Percentiles rank a stretch among this genome's conserved stretches.
Conservation (phyloP, 176 grass and related monocot genomes). For the Miscanthus lutarioriparius region DNA sequence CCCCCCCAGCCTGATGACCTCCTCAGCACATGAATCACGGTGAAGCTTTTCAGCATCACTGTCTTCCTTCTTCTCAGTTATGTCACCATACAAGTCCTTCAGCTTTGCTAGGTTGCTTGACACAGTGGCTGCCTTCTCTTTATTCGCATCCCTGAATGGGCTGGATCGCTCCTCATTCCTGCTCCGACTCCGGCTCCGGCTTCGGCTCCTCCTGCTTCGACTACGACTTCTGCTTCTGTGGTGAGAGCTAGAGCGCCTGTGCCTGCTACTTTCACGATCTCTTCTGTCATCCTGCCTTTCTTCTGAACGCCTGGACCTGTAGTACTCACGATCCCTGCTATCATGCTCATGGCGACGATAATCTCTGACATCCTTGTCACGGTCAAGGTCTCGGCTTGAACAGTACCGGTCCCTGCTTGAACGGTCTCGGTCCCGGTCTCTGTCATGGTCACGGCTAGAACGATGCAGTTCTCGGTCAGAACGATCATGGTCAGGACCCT, state of each 20-base stretch:
- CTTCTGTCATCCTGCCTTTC: constrained; percentile 42
- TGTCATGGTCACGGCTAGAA: constrained; percentile 7
- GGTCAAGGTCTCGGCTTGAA: constrained; percentile 7
- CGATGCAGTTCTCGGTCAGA: constrained; percentile 26
- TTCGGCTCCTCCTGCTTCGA: constrained; percentile 30
- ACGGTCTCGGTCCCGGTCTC: neutral
- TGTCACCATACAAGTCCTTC: constrained; percentile 84
- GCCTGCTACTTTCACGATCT: constrained; percentile 41
- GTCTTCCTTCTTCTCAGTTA: constrained; percentile 58
- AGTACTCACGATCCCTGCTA: constrained; percentile 42
- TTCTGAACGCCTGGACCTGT: constrained; percentile 44
- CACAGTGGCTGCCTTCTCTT: constrained; percentile 41
- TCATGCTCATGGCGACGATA: constrained; percentile 35
- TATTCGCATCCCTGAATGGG: constrained; percentile 40
- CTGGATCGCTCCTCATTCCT: constrained; percentile 40
- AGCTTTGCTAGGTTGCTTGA: constrained; percentile 83
- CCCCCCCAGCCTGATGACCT: constrained; percentile 81
- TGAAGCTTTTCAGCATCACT: constrained; percentile 39
- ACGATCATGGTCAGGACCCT: constrained; percentile 16
- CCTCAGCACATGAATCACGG: constrained; percentile 69
- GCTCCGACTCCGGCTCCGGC: constrained; percentile 30
- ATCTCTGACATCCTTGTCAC: constrained; percentile 26
- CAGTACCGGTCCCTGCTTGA: neutral
- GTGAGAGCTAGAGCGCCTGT: constrained; percentile 49
- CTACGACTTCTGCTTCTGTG: constrained; percentile 46